Evolutionary conservation across 164 flowering plant species (phyloP), one percentile per base, ranked within the genome.

Genomic region (Nymphaea thermarum): DNA sequence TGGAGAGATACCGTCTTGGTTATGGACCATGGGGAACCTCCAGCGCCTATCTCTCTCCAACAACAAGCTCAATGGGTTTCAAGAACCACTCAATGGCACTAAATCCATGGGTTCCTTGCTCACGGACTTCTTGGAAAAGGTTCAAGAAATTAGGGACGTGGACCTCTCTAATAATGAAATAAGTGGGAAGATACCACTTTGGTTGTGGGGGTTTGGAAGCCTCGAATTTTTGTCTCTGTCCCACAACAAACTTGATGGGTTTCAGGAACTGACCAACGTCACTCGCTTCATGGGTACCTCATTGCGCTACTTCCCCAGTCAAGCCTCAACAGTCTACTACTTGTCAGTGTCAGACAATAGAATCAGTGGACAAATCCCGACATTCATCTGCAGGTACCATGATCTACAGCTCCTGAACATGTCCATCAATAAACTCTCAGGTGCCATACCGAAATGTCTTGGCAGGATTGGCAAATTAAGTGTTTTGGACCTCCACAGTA

Each of bases 391-490:
- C 78, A 74, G 36, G 36, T 25, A 76, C 63, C 81, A 73, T 0
- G 8, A 3, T 2, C 80, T 86, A 43, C 73, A 57, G 66, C 83
- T 81, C 70, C 85, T 86, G 44, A 84, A 84, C 62, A 71, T 88
- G 10, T 87, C 94, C 0, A 42, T 67, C 17, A 90, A 88, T 66
- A 18, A 6, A 1, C 72, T 90, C 43, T 66, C 43, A 44, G 85
- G 89, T 3, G 6, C 2, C 0, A 78, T 88, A 10, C 93, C 91
- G 0, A 0, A 10, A 0, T 90, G 97, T 63, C 43, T 90, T 25
- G 36, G 36, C 36, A 25, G 36, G 36, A 25, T 25, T 25, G 36
- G 1, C 36, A 25, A 25, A 25, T 25, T 25, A 25, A 25, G 36
- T 25, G 36, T 25, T 25, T 12, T 88, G 67, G 81, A 87, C 74